Conservation (phyloP, 805 yeast genomes). For the Candida tibetensis region DNA sequence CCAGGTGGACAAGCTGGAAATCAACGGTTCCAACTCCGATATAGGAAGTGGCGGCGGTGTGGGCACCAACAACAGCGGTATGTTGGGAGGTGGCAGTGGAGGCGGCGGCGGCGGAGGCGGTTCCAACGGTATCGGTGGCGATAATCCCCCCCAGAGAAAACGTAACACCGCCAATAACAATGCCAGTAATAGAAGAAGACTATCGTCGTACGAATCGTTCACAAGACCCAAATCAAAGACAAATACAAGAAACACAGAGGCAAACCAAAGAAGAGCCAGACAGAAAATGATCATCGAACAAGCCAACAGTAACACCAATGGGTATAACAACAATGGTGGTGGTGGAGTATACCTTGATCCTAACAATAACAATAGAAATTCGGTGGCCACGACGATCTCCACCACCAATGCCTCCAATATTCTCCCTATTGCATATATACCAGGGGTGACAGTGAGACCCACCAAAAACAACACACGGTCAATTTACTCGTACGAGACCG, state of each 20-base stretch:
- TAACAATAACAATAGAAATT: constrained; percentile 23
- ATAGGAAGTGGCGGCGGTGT: constrained; percentile 1
- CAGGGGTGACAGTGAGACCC: constrained; percentile 78
- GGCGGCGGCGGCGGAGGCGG: constrained; percentile 3
- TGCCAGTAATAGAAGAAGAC: constrained; percentile 15
- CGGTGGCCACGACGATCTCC: constrained; percentile 59
- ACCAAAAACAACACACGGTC: constrained; percentile 43
- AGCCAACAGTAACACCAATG: constrained; percentile 11
- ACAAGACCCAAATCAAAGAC: constrained; percentile 36
- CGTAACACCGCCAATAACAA: constrained; percentile 4
- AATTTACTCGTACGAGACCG: constrained; percentile 42
- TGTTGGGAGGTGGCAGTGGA: constrained; percentile 8
- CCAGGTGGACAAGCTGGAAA: constrained; percentile 7
- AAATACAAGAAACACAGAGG: constrained; percentile 5
- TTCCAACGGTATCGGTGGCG: constrained; percentile 1
- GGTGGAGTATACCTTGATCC: constrained; percentile 18
- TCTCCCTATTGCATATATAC: constrained; percentile 89
- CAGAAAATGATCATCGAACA: constrained; percentile 15
- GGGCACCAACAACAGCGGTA: too few relatives aligned
- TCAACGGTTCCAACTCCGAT: background rate
- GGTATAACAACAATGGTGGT: constrained; percentile 2
- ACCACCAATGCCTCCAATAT: constrained; percentile 82
- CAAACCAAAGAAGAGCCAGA: constrained; percentile 12
- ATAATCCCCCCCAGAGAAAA: constrained; percentile 6
- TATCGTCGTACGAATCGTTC: constrained; percentile 43